Percentiles rank a stretch among this genome's conserved stretches.
These are phyloP conservation scores for Nicotiana obtusifolia DNA, from an alignment of 257 asterid genomes.

Conservation along the genomic window DNA sequence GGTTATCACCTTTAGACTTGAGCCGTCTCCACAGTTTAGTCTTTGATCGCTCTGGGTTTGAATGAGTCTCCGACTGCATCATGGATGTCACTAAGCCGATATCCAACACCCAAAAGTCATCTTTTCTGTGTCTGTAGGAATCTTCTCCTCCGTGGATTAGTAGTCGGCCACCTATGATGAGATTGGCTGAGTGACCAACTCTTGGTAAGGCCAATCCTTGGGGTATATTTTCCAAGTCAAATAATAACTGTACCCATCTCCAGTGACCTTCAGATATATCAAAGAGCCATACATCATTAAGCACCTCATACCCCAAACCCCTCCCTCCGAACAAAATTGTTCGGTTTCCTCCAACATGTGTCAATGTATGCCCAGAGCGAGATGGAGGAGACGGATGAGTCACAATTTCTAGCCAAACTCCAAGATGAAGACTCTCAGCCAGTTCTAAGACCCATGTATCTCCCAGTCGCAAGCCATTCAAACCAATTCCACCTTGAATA, in stretches of 20 bases:
- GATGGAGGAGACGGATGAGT: slow-evolving; percentile 59
- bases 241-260: slow-evolving; percentile 56
- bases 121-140: slow-evolving; percentile 53
- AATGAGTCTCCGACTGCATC: slow-evolving; percentile 22
- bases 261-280: slow-evolving; percentile 38
- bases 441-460: slow-evolving; percentile 76
- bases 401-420: slow-evolving; percentile 58
- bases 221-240: slow-evolving; percentile 50
- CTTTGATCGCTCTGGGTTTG: slow-evolving; percentile 12
- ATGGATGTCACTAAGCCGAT: slow-evolving; percentile 29
- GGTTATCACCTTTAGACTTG: slow-evolving; percentile 50
- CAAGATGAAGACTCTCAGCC: slow-evolving; percentile 49
- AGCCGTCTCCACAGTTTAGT: slow-evolving; percentile 62
- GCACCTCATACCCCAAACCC: slow-evolving; percentile 66
- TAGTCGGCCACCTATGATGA: slow-evolving; percentile 61
- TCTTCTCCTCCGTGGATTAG: slow-evolving; percentile 93
- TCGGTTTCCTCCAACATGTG: slow-evolving; percentile 47
- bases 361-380: slow-evolving; percentile 85
- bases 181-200: slow-evolving; percentile 89
- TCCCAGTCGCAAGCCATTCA: slow-evolving; percentile 48
- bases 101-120: slow-evolving; percentile 85
- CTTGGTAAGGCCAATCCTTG: slow-evolving; percentile 65
- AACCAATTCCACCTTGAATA: slow-evolving; percentile 84
- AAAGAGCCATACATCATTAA: slow-evolving; percentile 68
- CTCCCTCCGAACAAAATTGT: slow-evolving; percentile 79